phyloP scores from a whole-genome alignment of 2,329 filamentous ascomycete species.

The Pseudohalonectria lignicola region DNA sequence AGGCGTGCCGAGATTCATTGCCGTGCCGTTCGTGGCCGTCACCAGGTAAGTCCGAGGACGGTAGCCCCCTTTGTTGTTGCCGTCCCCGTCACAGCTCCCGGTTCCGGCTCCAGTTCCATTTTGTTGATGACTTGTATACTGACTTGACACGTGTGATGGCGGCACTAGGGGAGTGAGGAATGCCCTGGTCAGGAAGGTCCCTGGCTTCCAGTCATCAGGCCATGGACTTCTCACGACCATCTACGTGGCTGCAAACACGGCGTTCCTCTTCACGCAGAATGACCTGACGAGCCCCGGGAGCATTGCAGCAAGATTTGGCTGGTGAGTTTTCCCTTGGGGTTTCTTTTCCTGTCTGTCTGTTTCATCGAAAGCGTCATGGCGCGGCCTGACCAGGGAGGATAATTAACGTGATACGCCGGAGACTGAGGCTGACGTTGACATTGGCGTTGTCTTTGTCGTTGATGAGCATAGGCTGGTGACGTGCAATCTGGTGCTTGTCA shows the following conservation, averaged over 20 bases:
- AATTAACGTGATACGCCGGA: no score
- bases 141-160: no score
- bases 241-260: constrained; percentile 18
- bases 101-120: no score
- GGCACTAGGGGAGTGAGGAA: constrained; percentile 13
- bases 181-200: constrained; percentile 16
- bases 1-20: not conserved
- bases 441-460: no score
- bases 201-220: constrained; percentile 20
- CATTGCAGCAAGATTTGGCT: constrained; percentile 18
- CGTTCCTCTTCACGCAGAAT: constrained; percentile 17
- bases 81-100: no score
- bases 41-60: constrained; percentile 15
- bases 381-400: no score
- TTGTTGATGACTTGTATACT: no score
- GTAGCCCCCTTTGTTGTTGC: no score
- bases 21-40: constrained; percentile 13
- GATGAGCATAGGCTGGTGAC: no score
- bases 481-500: constrained; percentile 41
- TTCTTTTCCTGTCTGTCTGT: no score
- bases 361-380: no score
- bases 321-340: constrained; percentile 18
- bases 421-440: no score
- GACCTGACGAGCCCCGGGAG: constrained; percentile 10
- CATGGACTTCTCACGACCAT: constrained; percentile 18